Evolutionary conservation across 2,329 filamentous ascomycete species (phyloP).

Genomic region (Bimuria novae-zelandiae): DNA sequence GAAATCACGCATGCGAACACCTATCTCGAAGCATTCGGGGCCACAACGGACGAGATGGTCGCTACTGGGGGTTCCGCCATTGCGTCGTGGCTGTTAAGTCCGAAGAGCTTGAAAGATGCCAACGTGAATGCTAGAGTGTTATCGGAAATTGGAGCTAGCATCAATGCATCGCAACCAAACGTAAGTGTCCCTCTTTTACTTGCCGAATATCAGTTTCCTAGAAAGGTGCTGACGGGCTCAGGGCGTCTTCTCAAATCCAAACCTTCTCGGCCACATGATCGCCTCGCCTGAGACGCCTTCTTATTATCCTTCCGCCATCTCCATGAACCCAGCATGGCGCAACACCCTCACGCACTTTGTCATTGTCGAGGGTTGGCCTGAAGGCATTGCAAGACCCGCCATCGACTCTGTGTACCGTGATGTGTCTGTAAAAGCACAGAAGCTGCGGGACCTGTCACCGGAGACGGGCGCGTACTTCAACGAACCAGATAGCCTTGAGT

Average conservation of each 20-base stretch:
- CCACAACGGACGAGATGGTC: constrained; percentile 24
- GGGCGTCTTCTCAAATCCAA: constrained; percentile 20
- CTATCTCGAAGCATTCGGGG: constrained; percentile 17
- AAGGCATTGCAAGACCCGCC: constrained; percentile 8
- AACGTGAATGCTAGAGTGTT: constrained; percentile 20
- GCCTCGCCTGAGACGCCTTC: constrained; percentile 15
- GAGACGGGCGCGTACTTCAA: constrained; percentile 37
- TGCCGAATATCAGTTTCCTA: background rate
- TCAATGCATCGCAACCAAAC: constrained; percentile 15
- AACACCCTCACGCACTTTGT: constrained; percentile 28
- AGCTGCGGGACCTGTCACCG: constrained; percentile 22
- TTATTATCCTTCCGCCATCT: constrained; percentile 22
- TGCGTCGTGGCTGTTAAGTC: constrained; percentile 28
- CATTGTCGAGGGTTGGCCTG: constrained; percentile 18
- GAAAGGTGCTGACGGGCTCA: constrained; percentile 8
- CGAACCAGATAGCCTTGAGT: constrained; percentile 30
- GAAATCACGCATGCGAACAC: constrained; percentile 15
- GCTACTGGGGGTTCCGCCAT: constrained; percentile 25
- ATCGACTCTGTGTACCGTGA: constrained; percentile 24
- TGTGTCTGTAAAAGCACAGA: constrained; percentile 24
- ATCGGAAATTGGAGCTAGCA: constrained; percentile 22
- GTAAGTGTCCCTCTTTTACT: constrained; percentile 10
- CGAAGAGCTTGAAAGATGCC: constrained; percentile 21
- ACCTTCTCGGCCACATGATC: constrained; percentile 31
- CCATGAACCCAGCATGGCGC: constrained; percentile 33